Evolutionary conservation across 768 basidiomycete genomes (phyloP), one percentile per base, ranked within the genome.

Genomic region (Rhodotorula taiwanensis): DNA sequence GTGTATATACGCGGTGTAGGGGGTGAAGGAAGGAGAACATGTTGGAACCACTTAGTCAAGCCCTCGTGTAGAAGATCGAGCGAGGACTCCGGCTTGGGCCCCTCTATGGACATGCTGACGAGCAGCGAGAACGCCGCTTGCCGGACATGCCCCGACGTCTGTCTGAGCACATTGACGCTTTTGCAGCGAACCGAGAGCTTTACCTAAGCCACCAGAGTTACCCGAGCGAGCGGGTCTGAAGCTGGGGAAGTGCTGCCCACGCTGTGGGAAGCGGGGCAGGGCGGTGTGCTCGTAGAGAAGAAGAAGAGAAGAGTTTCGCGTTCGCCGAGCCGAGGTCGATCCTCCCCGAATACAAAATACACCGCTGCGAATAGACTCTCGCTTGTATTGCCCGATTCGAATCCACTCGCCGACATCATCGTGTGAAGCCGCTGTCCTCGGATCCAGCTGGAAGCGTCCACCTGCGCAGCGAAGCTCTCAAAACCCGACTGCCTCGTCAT

Each of bases 41-140:
- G 55, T 56, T 15, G 15, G 20, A 41, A 18, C 34, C 34, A 49
- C 47, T 25, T 56, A 56, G 55, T 56, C 56, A 50, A 27, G 23
- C 36, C 25, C 10, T 43, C 27, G 36, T 21, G 52, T 54, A 16
- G 52, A 25, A 15, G 43, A 25, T 39, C 14, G 31, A 42, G 41
- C 52, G 52, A 10, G 25, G 14, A 43, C 13, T 5, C 52, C 52
- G 52, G 52, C 52, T 54, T 51, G 16, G 34, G 50, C 31, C 51
- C 23, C 50, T 51, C n/a, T 13, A 34, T 20, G 16, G 49, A 31
- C 3, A 34, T 51, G n/a, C 25, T n/a, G 27, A 20, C 20, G 14
- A 49, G 25, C 20, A 14, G 20, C 3, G 27, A 30, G 20, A 7
- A 6, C 30, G 15, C n/a, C n/a, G n/a, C n/a, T n/a, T n/a, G n/a